phyloP scores from a whole-genome alignment of 228 moss, liverwort and hornwort species.

The Sphagnum fallax region DNA sequence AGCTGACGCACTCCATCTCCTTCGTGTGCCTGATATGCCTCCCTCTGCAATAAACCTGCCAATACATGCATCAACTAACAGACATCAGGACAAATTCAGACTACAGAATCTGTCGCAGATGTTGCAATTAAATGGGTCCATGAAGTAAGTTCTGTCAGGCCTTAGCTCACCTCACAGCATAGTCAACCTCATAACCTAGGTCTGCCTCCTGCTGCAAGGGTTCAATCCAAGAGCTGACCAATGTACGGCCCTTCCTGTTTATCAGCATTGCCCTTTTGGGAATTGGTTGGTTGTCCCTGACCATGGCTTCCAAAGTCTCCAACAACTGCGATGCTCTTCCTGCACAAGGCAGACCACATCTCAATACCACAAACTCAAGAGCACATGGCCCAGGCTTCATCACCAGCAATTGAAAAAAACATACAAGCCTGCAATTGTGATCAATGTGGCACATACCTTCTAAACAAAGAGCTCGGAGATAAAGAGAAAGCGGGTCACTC shows the following conservation, averaged over 20 bases:
- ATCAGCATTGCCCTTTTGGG: constrained; percentile 73
- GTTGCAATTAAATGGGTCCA: not conserved
- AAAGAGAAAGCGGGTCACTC: constrained; percentile 80
- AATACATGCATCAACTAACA: not conserved
- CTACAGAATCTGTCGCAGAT: not conserved
- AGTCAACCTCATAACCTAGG: constrained; percentile 88
- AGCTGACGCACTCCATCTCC: constrained; percentile 61
- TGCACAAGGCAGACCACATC: constrained; percentile 14
- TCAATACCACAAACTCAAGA: constrained; percentile 6
- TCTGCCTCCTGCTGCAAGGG: constrained; percentile 89
- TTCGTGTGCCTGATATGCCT: constrained; percentile 74
- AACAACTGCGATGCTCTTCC: constrained; percentile 73
- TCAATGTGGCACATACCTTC: constrained; percentile 45
- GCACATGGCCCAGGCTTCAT: not conserved
- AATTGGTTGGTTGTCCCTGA: constrained; percentile 65
- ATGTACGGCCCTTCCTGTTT: constrained; percentile 77
- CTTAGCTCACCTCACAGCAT: constrained; percentile 61
- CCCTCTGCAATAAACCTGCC: constrained; percentile 91
- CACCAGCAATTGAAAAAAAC: not conserved
- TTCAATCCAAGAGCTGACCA: constrained; percentile 98
- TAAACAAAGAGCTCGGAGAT: constrained; percentile 73
- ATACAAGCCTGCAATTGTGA: not conserved
- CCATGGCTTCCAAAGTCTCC: constrained; percentile 77
- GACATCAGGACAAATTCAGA: not conserved
- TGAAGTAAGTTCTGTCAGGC: too few species aligned